phyloP scores from a whole-genome alignment of 1,284 basidiomycete genomes.

The Puccinia triticina region DNA sequence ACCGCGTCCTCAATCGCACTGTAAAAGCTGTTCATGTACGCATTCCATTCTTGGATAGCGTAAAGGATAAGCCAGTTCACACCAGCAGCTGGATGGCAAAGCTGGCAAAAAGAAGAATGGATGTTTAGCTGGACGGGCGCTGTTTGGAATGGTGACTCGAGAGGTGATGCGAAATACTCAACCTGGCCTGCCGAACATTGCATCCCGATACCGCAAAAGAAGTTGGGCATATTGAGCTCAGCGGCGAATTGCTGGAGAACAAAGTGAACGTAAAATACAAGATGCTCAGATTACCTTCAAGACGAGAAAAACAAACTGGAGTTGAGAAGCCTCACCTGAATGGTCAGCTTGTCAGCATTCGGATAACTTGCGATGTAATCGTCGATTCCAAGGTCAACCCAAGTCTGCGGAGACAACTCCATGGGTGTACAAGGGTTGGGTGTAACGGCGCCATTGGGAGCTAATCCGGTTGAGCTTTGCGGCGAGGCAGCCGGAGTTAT shows the following conservation, averaged over 20 bases:
- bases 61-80: slow-evolving; percentile 50
- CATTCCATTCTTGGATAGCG: slow-evolving; percentile 52
- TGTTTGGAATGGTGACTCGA: not conserved
- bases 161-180: not conserved
- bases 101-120: slow-evolving; percentile 1
- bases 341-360: slow-evolving; percentile 38
- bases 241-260: slow-evolving; percentile 33
- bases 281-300: not conserved
- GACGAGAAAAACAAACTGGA: not conserved
- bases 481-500: slow-evolving; percentile 1
- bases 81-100: slow-evolving; percentile 45
- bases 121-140: not conserved
- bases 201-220: slow-evolving; percentile 48
- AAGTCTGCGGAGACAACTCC: slow-evolving; percentile 32
- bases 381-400: slow-evolving; percentile 42
- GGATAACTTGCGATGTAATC: slow-evolving; percentile 41
- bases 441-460: slow-evolving; percentile 1
- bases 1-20: slow-evolving; percentile 42
- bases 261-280: too few relatives aligned
- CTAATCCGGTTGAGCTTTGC: slow-evolving; percentile 2
- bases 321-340: slow-evolving; percentile 30
- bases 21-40: slow-evolving; percentile 50
- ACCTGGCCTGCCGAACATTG: slow-evolving; percentile 44
- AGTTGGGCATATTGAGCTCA: slow-evolving; percentile 43
- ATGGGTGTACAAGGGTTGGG: slow-evolving; percentile 34